These are phyloP conservation scores for Mortierella polycephala DNA, from an alignment of 371 early-diverging fungal species.

Conservation along the genomic window DNA sequence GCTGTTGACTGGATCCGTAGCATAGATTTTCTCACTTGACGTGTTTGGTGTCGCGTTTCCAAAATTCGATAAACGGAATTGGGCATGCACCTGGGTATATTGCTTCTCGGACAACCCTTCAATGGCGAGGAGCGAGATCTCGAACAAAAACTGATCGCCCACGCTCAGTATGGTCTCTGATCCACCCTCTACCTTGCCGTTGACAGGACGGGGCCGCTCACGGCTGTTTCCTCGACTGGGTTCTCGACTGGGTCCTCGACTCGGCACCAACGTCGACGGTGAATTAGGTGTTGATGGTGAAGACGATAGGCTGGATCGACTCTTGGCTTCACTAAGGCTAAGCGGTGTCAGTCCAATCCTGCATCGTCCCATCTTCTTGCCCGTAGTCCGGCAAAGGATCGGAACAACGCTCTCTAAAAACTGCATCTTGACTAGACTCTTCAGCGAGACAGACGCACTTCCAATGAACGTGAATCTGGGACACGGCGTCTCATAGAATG, in stretches of 20 bases:
- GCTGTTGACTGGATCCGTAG: conserved; percentile 71
- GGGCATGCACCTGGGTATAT: conserved; percentile 83
- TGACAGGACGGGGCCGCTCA: conserved; percentile 33
- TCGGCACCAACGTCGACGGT: conserved; percentile 24
- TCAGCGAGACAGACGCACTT: conserved; percentile 62
- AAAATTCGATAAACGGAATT: conserved; percentile 77
- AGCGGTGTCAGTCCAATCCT: conserved; percentile 62
- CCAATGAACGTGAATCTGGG: conserved; percentile 77
- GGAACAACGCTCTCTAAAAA: conserved; percentile 60
- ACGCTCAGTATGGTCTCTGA: conserved; percentile 29
- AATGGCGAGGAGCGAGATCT: conserved; percentile 74
- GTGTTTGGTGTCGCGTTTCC: conserved; percentile 56
- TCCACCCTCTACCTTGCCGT: conserved; percentile 4
- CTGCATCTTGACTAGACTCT: conserved; percentile 62
- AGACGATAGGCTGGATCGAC: conserved; percentile 9
- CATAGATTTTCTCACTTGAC: conserved; percentile 67
- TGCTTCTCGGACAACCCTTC: conserved; percentile 76
- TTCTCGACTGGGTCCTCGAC: conserved; percentile 17
- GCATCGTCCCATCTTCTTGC: conserved; percentile 62
- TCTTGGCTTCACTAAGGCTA: conserved; percentile 31
- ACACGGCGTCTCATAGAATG: conserved; percentile 76
- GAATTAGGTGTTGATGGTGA: conserved; percentile 26
- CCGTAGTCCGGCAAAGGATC: conserved; percentile 67
- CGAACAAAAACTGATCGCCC: conserved; percentile 75
- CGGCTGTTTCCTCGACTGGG: conserved; percentile 44